Evolutionary conservation across 805 yeast species (phyloP), one percentile per base, ranked within the genome.

Genomic region (Candida pini): DNA sequence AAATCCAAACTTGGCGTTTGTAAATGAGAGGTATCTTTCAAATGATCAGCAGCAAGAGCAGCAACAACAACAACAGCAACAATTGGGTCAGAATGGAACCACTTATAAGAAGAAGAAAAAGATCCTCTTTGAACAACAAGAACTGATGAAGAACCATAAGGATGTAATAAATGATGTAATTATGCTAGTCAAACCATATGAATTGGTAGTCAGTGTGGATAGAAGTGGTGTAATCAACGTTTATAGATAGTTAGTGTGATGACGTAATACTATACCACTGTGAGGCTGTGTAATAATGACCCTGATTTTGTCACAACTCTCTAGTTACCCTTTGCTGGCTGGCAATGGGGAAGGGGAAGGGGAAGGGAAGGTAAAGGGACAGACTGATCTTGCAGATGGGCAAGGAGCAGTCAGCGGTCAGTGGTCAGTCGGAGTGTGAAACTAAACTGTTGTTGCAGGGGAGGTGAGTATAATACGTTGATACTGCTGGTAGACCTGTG

Each of bases 181-280:
- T 0, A 48, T 71, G 13, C 53, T 76, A 12, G 43, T 60, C 12
- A 49, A 55, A 8, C 86, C 86, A 0, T 71, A 68, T 38, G 74
- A 71, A 26, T 69, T 83, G 76, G 53, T 83, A 2, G 59, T 84
- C 3, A 66, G 82, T 3, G 86, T 63, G 3, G 94, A 84, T 45
- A 60, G 86, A 36, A 68, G 74, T 27, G 95, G 95, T 0, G 63
- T 61, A 2, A 63, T 85, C 21, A 76, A 76, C 49, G 71, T 83
- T 3, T 81, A 73, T 53, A 69, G 65, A 46, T 72, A 48, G 35
- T 9, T 15, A n/a, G n/a, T n/a, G n/a, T n/a, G n/a, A n/a, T n/a
- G n/a, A n/a, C n/a, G n/a, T n/a, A n/a, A n/a, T n/a, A n/a, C n/a
- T n/a, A n/a, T n/a, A n/a, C n/a, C n/a, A n/a, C n/a, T n/a, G n/a